Evolutionary conservation across 2,329 filamentous ascomycete species (phyloP), one percentile per base, ranked within the genome.

Genomic region (Calonectria pteridis): DNA sequence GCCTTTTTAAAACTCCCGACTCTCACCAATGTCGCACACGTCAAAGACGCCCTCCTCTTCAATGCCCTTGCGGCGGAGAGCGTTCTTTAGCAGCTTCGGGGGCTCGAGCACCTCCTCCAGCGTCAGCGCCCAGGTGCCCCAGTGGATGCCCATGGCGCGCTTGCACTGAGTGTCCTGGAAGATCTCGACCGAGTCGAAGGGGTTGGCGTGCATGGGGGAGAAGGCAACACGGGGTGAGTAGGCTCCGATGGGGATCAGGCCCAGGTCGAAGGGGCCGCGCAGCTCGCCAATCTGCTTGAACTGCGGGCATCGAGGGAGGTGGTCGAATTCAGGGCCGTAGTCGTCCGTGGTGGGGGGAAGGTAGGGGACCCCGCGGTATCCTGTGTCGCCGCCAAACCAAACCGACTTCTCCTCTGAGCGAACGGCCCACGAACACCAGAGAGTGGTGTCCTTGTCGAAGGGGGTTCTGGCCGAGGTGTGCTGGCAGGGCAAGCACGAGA

Each of bases 241-340:
- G 2, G 96, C 96, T 67, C 96, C 96, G 78, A 98, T 98, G 49
- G 96, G 96, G 76, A 98, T 97, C 69, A 98, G 86, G 0, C 96
- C 96, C 9, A 98, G 90, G 83, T 98, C 95, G 80, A 98, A 98
- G 0, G 95, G 95, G 0, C 96, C 96, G 40, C 95, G 89, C 67
- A 93, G 89, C 20, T 91, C 86, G 74, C 96, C 96, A 75, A 98
- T 95, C 83, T 97, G 90, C 75, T 91, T 90, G 86, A 98, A 98
- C 64, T 95, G 95, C 10, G 96, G 96, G 82, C 94, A 97, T 28
- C 88, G 86, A 6, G 96, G 95, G 20, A 93, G 85, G 66, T 93
- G 87, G 20, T 92, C 87, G 79, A 93, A 92, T 72, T 93, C 90
- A 0, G 91, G 86, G 9, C 88, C 90, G 82, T 95, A 95, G 85